phyloP scores from a whole-genome alignment of 345 rosid genomes.

The Eucalyptus regnans region DNA sequence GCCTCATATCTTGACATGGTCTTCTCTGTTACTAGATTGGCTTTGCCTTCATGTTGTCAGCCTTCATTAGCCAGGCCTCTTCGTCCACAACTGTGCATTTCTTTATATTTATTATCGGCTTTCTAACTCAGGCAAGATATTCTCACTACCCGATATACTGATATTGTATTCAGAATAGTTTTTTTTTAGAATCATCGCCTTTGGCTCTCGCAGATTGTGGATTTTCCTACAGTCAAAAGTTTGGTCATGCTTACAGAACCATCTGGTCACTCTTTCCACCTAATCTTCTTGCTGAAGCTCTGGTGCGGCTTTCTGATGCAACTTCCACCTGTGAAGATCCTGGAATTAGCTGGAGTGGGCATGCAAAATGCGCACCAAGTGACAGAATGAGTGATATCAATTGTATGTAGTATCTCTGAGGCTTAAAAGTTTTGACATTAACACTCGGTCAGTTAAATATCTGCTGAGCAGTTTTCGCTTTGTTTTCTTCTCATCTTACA shows the following conservation, averaged over 20 bases:
- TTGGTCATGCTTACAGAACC: slow-evolving; percentile 8
- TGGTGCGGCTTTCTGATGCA: slow-evolving; percentile 47
- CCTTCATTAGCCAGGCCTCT: slow-evolving; percentile 73
- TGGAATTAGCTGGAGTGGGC: slow-evolving; percentile 78
- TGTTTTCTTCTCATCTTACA: neutral
- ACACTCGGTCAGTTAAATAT: neutral
- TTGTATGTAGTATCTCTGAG: slow-evolving; percentile 26
- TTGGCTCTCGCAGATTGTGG: slow-evolving; percentile 45
- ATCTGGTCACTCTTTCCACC: slow-evolving; percentile 90
- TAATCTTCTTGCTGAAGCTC: slow-evolving; percentile 67
- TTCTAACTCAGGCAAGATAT: slow-evolving; percentile 61
- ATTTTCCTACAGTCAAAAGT: slow-evolving; percentile 37
- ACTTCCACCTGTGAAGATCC: slow-evolving; percentile 56
- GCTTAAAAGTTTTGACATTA: neutral
- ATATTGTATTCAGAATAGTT: neutral
- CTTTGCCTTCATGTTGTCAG: slow-evolving; percentile 73
- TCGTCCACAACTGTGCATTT: slow-evolving; percentile 75
- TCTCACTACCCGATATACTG: neutral
- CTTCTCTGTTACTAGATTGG: slow-evolving; percentile 38
- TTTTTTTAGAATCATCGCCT: neutral
- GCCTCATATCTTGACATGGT: neutral
- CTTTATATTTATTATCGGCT: slow-evolving; percentile 65
- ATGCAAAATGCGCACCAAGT: slow-evolving; percentile 42
- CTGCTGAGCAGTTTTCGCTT: neutral
- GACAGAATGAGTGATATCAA: slow-evolving; percentile 53